Conservation (phyloP, 2,329 filamentous ascomycete genomes). For the Cryphonectria naterciae region DNA sequence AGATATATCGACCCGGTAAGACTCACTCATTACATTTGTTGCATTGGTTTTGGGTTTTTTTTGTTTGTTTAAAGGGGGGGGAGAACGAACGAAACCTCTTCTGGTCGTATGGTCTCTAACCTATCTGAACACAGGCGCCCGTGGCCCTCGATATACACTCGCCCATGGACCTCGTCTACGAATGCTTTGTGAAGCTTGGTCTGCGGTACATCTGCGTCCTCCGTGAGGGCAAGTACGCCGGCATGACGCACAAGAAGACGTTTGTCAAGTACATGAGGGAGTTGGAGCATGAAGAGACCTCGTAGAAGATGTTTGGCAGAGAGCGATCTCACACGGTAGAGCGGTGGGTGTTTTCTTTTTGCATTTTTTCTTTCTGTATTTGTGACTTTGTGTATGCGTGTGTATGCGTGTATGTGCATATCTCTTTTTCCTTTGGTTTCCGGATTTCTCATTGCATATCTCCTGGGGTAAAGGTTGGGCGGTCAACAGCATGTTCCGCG, state of each 20-base stretch:
- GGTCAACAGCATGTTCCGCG: not conserved
- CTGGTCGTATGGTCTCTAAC: not conserved
- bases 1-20: conserved; percentile 84
- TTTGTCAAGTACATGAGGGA: conserved; percentile 95
- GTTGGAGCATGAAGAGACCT: conserved; percentile 61
- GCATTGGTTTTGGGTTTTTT: too few relatives aligned
- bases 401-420: not conserved
- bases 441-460: not conserved
- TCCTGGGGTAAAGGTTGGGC: not conserved
- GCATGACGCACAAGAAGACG: conserved; percentile 92
- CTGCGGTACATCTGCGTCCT: conserved; percentile 91
- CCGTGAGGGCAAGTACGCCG: conserved; percentile 81
- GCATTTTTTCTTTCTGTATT: not conserved
- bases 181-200: conserved; percentile 93
- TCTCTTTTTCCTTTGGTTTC: not conserved
- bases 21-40: conserved; percentile 22
- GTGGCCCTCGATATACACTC: conserved; percentile 86
- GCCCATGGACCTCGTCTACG: conserved; percentile 93
- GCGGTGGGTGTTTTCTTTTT: not conserved
- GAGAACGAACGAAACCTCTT: too few relatives aligned
- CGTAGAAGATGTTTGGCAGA: not conserved
- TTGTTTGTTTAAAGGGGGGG: too few relatives aligned
- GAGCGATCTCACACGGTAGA: not conserved
- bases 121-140: conserved; percentile 61
- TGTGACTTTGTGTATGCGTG: not conserved